Evolutionary conservation across 139 green algal genomes (phyloP).

Genomic region (Tetradesmus obliquus): DNA sequence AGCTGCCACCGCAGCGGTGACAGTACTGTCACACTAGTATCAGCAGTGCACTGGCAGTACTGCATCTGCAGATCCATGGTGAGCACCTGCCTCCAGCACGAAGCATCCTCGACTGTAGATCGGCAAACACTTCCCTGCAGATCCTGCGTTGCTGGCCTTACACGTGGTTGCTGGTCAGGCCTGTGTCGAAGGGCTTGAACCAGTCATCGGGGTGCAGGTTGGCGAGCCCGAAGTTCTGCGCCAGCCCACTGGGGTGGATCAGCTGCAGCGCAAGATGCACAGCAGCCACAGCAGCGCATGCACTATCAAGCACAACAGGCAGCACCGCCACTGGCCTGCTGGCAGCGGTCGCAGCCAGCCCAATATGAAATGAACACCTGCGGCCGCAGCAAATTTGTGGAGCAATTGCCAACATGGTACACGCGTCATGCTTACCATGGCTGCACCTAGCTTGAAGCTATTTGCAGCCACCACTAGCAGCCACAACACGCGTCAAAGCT

Average conservation of each 20-base stretch:
- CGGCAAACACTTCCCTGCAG: neutral
- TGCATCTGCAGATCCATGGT: neutral
- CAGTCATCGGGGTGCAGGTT: slow-evolving; percentile 20
- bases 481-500: neutral
- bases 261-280: neutral
- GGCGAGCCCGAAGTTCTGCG: neutral
- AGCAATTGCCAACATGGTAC: neutral
- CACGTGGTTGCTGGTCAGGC: neutral
- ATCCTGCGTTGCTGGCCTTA: neutral
- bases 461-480: neutral
- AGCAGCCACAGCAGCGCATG: neutral
- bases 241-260: neutral
- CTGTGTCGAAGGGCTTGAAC: slow-evolving; percentile 7
- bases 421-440: neutral
- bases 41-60: neutral
- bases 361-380: neutral
- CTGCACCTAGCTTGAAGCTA: neutral
- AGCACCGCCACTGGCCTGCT: neutral
- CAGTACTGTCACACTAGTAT: neutral
- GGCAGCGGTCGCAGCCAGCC: neutral
- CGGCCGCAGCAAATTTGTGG: no score
- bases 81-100: neutral
- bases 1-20: neutral
- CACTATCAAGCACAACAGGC: neutral
- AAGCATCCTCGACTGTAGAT: no score